phyloP scores from a whole-genome alignment of 2,329 filamentous ascomycete genomes.

The Nothopassalora personata region DNA sequence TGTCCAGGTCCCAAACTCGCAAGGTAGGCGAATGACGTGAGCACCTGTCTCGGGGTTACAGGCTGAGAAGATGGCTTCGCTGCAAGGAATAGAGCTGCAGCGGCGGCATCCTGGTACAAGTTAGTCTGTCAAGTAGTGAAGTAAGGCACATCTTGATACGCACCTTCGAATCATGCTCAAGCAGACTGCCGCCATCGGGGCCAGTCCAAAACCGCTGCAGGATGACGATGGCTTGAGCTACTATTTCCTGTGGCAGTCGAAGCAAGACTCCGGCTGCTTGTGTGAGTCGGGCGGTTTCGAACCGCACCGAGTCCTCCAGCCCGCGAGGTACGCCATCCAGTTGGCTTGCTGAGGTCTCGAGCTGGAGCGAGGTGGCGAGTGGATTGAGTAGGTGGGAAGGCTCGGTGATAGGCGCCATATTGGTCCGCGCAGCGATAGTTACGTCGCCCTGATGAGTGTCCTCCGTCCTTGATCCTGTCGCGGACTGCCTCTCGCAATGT shows the following conservation, averaged over 20 bases:
- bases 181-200: slow-evolving; percentile 46
- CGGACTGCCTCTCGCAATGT: neutral
- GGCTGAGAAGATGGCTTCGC: slow-evolving; percentile 77
- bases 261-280: slow-evolving; percentile 77
- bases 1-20: slow-evolving; percentile 56
- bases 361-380: slow-evolving; percentile 65
- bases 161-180: slow-evolving; percentile 50
- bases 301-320: slow-evolving; percentile 66
- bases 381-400: slow-evolving; percentile 58
- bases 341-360: slow-evolving; percentile 54
- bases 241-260: slow-evolving; percentile 75
- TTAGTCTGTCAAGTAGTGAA: slow-evolving; percentile 7
- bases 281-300: slow-evolving; percentile 65
- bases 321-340: slow-evolving; percentile 57
- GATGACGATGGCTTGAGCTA: slow-evolving; percentile 77
- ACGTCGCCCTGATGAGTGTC: neutral
- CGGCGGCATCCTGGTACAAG: slow-evolving; percentile 65
- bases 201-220: slow-evolving; percentile 76
- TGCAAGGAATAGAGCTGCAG: slow-evolving; percentile 72
- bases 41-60: slow-evolving; percentile 69
- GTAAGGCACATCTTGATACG: slow-evolving; percentile 5
- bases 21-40: slow-evolving; percentile 82
- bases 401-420: slow-evolving; percentile 29
- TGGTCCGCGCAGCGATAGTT: neutral
- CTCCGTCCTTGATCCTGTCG: neutral